Evolutionary conservation across 108 stramenopile species (phyloP), one percentile per base, ranked within the genome.

Genomic region (Nitzschia sp.): DNA sequence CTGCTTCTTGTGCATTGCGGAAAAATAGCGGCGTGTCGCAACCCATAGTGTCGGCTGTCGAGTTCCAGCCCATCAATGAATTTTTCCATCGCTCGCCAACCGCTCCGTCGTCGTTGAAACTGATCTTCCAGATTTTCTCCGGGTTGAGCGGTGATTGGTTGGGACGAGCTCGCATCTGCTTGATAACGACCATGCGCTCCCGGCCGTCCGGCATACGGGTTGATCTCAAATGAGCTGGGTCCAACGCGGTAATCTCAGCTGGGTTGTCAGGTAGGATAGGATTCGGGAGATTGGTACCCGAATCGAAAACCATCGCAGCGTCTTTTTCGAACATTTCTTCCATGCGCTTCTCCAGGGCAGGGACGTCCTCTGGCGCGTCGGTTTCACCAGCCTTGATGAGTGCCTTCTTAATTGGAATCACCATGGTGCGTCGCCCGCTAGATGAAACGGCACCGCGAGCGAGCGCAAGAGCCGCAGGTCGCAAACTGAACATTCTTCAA

Each of bases 21-120:
- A 98, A 98, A 46, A 59, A 63, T 79, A 94, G 73, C 31, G 85
- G 90, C 49, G 78, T 77, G 49, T 83, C 91, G 59, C 79, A 91
- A 31, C 90, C 82, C 71, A 98, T 78, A 54, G 98, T 95, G 77
- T 99, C 98, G 32, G 88, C 88, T 19, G 87, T 86, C 53, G 83
- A 84, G 33, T 87, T 92, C 96, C 96, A 99, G 27, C 96, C 96
- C 98, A 98, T 98, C 65, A 99, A 89, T 23, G 95, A 90, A 75
- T 99, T 99, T 36, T 74, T 80, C 89, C 91, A 95, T 46, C 79
- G 88, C 51, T 91, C 84, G 5, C 76, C 81, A 13, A 75, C 77
- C 18, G 82, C 85, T 13, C 88, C 90, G 64, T 80, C 76, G 57
- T 93, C 89, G 56, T 85, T 76, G 69, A 93, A 93, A 53, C 76